Conservation (phyloP, 352 stramenopile genomes). For the Blastocystis sp. region DNA sequence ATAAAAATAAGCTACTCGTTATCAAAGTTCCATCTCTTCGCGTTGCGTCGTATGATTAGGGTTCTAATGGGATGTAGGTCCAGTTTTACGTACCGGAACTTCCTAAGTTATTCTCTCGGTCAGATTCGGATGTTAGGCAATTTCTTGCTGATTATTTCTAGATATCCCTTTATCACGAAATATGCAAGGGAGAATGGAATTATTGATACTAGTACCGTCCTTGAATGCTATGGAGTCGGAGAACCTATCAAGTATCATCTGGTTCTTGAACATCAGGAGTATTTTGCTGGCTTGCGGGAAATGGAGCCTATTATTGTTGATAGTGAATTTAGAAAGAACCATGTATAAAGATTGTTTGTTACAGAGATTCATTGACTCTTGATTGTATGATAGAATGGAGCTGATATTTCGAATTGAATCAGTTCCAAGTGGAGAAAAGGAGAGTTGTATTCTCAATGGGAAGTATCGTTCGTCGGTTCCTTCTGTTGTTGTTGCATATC, state of each 20-base stretch:
- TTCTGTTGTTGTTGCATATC: neutral
- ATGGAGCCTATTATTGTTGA: neutral
- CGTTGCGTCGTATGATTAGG: neutral
- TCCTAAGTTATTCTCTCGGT: slow-evolving; percentile 15
- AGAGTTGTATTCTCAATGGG: neutral
- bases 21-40: slow-evolving; percentile 2
- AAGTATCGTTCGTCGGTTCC: neutral
- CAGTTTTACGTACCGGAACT: slow-evolving; percentile 8
- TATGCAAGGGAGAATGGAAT: slow-evolving; percentile 35
- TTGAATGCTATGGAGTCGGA: neutral
- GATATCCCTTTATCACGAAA: slow-evolving; percentile 30
- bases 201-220: neutral
- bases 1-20: neutral
- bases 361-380: neutral
- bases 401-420: neutral
- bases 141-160: neutral
- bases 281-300: neutral
- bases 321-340: neutral
- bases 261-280: neutral
- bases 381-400: neutral
- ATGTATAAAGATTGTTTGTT: neutral
- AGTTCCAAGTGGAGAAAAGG: neutral
- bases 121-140: slow-evolving; percentile 18
- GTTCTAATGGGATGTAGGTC: neutral
- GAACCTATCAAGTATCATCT: slow-evolving; percentile 14